phyloP scores from a whole-genome alignment of 2,329 filamentous ascomycete species.

The Botrytis hyacinthi region DNA sequence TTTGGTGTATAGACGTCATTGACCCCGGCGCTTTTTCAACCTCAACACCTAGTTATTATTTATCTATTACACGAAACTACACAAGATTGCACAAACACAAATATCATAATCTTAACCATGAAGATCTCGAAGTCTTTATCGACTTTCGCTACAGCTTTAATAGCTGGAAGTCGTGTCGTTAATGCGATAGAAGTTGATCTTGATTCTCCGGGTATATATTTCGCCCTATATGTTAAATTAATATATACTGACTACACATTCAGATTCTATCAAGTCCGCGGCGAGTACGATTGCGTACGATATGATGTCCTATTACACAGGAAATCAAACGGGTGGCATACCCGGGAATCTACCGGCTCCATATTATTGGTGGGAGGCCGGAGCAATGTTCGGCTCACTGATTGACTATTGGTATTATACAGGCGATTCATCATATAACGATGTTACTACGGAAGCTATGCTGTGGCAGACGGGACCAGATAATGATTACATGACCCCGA shows the following conservation, averaged over 20 bases:
- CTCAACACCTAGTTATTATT: background rate
- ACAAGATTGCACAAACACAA: background rate
- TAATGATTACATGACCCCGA: conserved; percentile 74
- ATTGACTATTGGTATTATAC: conserved; percentile 87
- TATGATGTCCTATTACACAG: conserved; percentile 52
- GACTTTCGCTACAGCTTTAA: conserved; percentile 16
- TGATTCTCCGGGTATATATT: conserved; percentile 30
- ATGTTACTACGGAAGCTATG: conserved; percentile 64
- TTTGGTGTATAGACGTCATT: conserved; percentile 4
- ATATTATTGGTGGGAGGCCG: conserved; percentile 62
- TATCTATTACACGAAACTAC: background rate
- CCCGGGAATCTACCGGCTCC: conserved; percentile 53
- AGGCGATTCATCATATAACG: conserved; percentile 68
- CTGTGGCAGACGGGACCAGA: conserved; percentile 71
- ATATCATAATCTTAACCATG: background rate
- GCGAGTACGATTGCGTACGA: conserved; percentile 44
- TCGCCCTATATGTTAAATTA: background rate
- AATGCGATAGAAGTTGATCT: conserved; percentile 32
- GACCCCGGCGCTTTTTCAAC: background rate
- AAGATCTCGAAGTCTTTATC: background rate
- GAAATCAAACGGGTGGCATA: conserved; percentile 49
- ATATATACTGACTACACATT: conserved; percentile 12
- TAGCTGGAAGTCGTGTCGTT: conserved; percentile 24
- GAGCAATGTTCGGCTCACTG: conserved; percentile 68
- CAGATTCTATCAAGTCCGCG: conserved; percentile 37